phyloP scores from a whole-genome alignment of 257 asterid species.

The Nicotiana sylvestris region DNA sequence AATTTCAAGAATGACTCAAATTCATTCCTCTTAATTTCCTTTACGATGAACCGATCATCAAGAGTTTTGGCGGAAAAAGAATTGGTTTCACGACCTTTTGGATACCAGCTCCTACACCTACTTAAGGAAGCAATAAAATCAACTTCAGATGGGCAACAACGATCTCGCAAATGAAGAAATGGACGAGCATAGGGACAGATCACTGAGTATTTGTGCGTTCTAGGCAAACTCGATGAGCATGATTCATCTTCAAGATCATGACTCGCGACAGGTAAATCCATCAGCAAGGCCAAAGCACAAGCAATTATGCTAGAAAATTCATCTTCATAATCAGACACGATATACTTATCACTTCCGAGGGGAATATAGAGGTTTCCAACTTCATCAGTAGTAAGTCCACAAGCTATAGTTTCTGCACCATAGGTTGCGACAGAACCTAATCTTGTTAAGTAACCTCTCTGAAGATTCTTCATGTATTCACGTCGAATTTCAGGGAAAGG shows the following conservation, averaged over 20 bases:
- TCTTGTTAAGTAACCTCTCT: constrained; percentile 51
- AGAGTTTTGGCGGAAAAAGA: constrained; percentile 85
- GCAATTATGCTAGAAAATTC: constrained; percentile 88
- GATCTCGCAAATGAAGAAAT: constrained; percentile 57
- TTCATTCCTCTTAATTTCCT: constrained; percentile 75
- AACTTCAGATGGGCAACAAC: constrained; percentile 72
- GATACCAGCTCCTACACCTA: constrained; percentile 82
- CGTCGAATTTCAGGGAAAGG: constrained; percentile 55
- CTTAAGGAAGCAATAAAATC: constrained; percentile 77
- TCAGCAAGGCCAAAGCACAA: constrained; percentile 65
- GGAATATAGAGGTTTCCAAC: constrained; percentile 71
- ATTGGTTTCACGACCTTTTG: constrained; percentile 90
- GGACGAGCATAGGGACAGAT: constrained; percentile 52
- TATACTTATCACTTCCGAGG: constrained; percentile 51
- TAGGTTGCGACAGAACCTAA: constrained; percentile 45
- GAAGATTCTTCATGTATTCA: constrained; percentile 56
- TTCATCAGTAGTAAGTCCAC: constrained; percentile 55
- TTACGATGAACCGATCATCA: constrained; percentile 77
- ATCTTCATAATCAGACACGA: constrained; percentile 76
- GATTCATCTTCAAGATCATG: constrained; percentile 42
- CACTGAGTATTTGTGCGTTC: constrained; percentile 69
- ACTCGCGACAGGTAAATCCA: constrained; percentile 27
- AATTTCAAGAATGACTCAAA: constrained; percentile 75
- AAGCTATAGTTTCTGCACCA: constrained; percentile 39
- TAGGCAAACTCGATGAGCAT: constrained; percentile 53